These are phyloP conservation scores for Astrothelium macrocarpum DNA, from an alignment of 495 filamentous ascomycete genomes.

Conservation along the genomic window DNA sequence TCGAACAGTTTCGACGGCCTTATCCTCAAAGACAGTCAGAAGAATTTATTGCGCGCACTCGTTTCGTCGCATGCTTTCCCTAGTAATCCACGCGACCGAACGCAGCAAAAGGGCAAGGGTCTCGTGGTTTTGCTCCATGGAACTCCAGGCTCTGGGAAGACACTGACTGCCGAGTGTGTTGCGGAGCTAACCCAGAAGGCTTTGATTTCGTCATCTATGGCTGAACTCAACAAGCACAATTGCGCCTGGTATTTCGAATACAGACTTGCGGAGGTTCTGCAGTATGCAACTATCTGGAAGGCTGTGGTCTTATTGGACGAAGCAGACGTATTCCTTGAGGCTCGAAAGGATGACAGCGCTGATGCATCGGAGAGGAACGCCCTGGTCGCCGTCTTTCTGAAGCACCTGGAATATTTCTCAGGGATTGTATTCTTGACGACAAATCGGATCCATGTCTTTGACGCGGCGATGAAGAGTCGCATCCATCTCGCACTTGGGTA, in stretches of 20 bases:
- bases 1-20: constrained; percentile 46
- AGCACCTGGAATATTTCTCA: constrained; percentile 47
- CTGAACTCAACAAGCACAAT: constrained; percentile 45
- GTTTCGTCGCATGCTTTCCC: constrained; percentile 30
- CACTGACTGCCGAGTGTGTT: constrained; percentile 45
- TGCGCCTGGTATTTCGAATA: constrained; percentile 37
- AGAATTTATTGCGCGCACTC: constrained; percentile 45
- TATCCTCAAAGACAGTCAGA: constrained; percentile 43
- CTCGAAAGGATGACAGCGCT: constrained; percentile 12
- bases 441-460: constrained; percentile 43
- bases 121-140: constrained; percentile 53
- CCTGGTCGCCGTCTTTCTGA: constrained; percentile 42
- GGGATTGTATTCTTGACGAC: constrained; percentile 51
- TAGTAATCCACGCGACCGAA: constrained; percentile 20
- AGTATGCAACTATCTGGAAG: constrained; percentile 5
- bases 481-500: constrained; percentile 35
- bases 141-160: constrained; percentile 50
- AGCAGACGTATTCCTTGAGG: constrained; percentile 15
- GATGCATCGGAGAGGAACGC: constrained; percentile 14
- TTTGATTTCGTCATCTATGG: constrained; percentile 45
- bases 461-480: constrained; percentile 36
- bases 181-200: constrained; percentile 45
- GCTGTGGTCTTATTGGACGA: constrained; percentile 12
- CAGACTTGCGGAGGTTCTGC: constrained; percentile 41
- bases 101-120: constrained; percentile 40